Evolutionary conservation across 768 basidiomycete genomes (phyloP).

Genomic region (Heimioporus sp.): DNA sequence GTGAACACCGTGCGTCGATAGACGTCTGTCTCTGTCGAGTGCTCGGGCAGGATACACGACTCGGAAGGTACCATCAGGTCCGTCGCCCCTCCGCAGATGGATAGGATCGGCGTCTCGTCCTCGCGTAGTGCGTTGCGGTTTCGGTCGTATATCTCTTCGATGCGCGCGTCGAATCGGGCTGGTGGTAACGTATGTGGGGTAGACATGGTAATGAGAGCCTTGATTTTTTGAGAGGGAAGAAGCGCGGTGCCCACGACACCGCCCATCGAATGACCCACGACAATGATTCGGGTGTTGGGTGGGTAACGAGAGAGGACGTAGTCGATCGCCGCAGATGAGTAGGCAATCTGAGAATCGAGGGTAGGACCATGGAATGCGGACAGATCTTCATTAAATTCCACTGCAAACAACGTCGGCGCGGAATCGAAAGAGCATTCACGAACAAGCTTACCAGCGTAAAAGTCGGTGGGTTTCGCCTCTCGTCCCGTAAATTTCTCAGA

Average conservation of each 20-base stretch:
- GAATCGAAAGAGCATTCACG: not conserved
- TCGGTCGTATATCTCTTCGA: slow-evolving; percentile 68
- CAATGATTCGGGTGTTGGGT: slow-evolving; percentile 55
- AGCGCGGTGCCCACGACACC: slow-evolving; percentile 86
- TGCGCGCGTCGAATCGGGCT: slow-evolving; percentile 77
- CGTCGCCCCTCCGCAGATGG: slow-evolving; percentile 88
- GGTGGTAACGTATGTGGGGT: slow-evolving; percentile 90
- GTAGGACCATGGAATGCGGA: slow-evolving; percentile 94
- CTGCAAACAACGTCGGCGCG: slow-evolving; percentile 26
- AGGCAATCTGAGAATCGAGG: slow-evolving; percentile 75
- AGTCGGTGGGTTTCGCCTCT: slow-evolving; percentile 62
- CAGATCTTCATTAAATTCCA: slow-evolving; percentile 96
- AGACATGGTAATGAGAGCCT: slow-evolving; percentile 92
- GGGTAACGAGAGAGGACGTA: slow-evolving; percentile 83
- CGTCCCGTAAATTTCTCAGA: slow-evolving; percentile 51
- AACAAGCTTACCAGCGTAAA: slow-evolving; percentile 70
- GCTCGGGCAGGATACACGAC: slow-evolving; percentile 61
- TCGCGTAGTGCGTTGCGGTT: slow-evolving; percentile 40
- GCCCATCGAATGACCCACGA: slow-evolving; percentile 98
- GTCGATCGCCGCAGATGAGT: slow-evolving; percentile 64
- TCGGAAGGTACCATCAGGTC: slow-evolving; percentile 94
- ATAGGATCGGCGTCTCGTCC: slow-evolving; percentile 67
- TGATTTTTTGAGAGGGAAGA: slow-evolving; percentile 63
- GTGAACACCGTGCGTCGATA: slow-evolving; percentile 76
- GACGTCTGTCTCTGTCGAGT: slow-evolving; percentile 5